A percentile compares a stretch with the other conserved stretches of the same genome.
Evolutionary conservation across 345 rosid species (phyloP).

Genomic region (Rhodamnia rubescens): DNA sequence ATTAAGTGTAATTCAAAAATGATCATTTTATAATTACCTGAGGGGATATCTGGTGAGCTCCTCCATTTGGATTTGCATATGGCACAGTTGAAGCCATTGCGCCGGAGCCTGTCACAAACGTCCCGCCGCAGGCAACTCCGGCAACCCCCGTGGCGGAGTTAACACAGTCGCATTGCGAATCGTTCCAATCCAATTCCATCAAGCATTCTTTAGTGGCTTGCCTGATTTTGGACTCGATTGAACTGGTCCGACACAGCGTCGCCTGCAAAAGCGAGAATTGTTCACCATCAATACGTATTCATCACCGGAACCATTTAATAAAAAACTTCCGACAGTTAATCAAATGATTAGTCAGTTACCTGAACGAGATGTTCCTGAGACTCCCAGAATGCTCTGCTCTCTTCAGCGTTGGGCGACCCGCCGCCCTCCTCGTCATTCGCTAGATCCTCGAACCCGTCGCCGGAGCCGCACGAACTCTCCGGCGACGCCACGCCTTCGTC

Average conservation of each 20-base stretch:
- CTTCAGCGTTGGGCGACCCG: conserved; percentile 18
- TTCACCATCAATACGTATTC: not conserved
- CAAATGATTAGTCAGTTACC: conserved; percentile 21
- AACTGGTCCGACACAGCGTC: conserved; percentile 46
- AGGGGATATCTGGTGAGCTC: conserved; percentile 49
- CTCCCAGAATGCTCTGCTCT: conserved; percentile 57
- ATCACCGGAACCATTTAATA: not conserved
- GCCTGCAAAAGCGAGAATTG: conserved; percentile 26
- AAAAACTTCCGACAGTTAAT: not conserved
- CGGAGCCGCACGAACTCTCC: conserved; percentile 6
- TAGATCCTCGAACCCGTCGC: conserved; percentile 3
- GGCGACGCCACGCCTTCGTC: conserved; percentile 22
- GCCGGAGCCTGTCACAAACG: conserved; percentile 40
- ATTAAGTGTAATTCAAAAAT: not conserved
- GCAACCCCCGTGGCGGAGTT: conserved; percentile 33
- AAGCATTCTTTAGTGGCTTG: conserved; percentile 51
- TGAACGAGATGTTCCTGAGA: conserved; percentile 58
- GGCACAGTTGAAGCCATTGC: conserved; percentile 40
- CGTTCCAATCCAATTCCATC: conserved; percentile 18
- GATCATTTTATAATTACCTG: conserved; percentile 31
- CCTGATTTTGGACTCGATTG: conserved; percentile 56
- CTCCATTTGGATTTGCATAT: conserved; percentile 80
- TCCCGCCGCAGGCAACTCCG: conserved; percentile 48
- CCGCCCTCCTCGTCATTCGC: conserved; percentile 13
- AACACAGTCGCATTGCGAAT: conserved; percentile 37